Evolutionary conservation across 2,329 filamentous ascomycete species (phyloP), one percentile per base, ranked within the genome.

Genomic region (Magnaporthales sp.): DNA sequence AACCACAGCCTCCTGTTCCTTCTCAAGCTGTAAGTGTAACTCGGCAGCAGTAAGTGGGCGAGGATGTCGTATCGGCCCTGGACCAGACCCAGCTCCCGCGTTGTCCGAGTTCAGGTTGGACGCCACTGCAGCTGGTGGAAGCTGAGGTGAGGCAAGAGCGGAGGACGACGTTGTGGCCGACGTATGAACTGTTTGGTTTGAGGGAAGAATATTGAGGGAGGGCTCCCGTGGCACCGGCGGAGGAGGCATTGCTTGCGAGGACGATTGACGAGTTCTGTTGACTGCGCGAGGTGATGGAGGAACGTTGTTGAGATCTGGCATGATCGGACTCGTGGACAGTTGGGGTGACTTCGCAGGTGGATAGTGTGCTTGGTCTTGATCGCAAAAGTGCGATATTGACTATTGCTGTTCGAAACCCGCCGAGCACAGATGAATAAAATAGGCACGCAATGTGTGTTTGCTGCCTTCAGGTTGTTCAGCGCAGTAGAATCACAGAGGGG

Each of bases 1-100:
- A 83, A 95, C 93, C 73, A 97, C 90, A 46, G 93, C 91, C 77
- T 98, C 94, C 73, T 98, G 93, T 75, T 98, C 94, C 77, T 96
- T 95, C 78, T 98, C 94, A 29, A 97, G 83, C 79, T 97, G 88
- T 68, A 91, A 83, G 77, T 97, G 93, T 68, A 98, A 83, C 76
- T 98, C 94, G 3, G 92, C 91, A 1, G 92, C 89, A 0, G 94
- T 97, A 75, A 97, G 80, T 3, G 93, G 93, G 46, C 92, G 86
- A 6, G 94, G 93, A 76, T 97, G 93, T 69, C 94, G 87, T 72
- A 96, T 79, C 4, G 94, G 93, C 0, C 90, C 91, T 67, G 87
- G 86, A 0, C 87, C 87, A 32, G 80, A 75, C 30, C 81, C 82
- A 62, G 86, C 81, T 15, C 80, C 81, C 1, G 80, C 76, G 67